These are phyloP conservation scores for Phoma sp. DNA, from an alignment of 2,329 filamentous ascomycete genomes.

Conservation along the genomic window DNA sequence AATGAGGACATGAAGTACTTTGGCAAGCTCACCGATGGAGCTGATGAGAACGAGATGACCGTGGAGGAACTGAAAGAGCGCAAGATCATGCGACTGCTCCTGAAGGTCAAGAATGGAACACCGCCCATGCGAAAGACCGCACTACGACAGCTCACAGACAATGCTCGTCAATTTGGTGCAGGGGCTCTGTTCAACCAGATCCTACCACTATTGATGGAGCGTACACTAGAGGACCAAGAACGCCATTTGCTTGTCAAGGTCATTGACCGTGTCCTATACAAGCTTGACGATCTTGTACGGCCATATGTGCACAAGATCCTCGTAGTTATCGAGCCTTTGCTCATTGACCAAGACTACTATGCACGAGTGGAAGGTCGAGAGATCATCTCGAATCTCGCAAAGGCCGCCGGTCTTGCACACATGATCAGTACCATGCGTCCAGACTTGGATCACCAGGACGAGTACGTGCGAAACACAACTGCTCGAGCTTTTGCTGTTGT, in stretches of 20 bases:
- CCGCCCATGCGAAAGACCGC: conserved; percentile 99
- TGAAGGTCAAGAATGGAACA: conserved; percentile 99
- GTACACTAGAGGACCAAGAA: conserved; percentile 95
- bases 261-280: conserved; percentile 97
- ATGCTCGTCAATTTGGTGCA: conserved; percentile 93
- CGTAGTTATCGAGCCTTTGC: conserved; percentile 97
- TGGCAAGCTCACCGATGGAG: conserved; percentile 92
- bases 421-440: conserved; percentile 99
- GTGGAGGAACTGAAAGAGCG: conserved; percentile 97
- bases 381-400: conserved; percentile 97
- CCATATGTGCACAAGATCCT: conserved; percentile 98
- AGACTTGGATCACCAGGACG: conserved; percentile 97
- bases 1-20: conserved; percentile 99
- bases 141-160: conserved; percentile 94
- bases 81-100: conserved; percentile 94
- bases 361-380: conserved; percentile 97
- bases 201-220: conserved; percentile 95
- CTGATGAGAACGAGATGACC: conserved; percentile 87
- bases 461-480: conserved; percentile 98
- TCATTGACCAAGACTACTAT: conserved; percentile 99
- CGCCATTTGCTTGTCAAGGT: conserved; percentile 98
- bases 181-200: conserved; percentile 97
- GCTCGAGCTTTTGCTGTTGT: conserved; percentile 97
- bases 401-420: conserved; percentile 93
- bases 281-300: conserved; percentile 93